phyloP scores from a whole-genome alignment of 2,329 filamentous ascomycete species.

The Madurella fahalii region DNA sequence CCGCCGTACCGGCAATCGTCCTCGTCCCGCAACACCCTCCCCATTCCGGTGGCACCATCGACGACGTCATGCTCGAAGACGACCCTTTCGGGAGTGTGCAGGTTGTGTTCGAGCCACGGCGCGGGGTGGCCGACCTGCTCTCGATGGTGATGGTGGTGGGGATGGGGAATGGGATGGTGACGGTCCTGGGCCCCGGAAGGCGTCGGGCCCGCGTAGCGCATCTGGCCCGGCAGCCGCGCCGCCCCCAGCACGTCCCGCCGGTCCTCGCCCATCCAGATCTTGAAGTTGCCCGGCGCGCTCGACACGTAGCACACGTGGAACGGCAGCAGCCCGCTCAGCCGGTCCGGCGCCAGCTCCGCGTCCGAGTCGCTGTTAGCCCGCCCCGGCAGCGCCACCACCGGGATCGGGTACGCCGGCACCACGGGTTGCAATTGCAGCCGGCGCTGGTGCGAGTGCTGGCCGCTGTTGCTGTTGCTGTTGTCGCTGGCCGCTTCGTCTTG shows the following conservation, averaged over 20 bases:
- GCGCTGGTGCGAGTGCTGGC: too few relatives aligned
- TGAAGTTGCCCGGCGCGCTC: constrained; percentile 34
- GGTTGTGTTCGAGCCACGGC: not conserved
- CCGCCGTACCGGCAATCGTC: constrained; percentile 5
- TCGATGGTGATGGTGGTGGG: not conserved
- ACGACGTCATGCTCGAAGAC: constrained; percentile 22
- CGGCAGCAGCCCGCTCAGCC: constrained; percentile 41
- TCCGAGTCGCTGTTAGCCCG: constrained; percentile 1
- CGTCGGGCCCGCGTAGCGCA: constrained; percentile 24
- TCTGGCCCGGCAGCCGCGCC: constrained; percentile 37
- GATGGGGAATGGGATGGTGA: not conserved
- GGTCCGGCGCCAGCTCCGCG: constrained; percentile 18
- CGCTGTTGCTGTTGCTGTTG: too few relatives aligned
- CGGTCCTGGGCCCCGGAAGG: constrained; percentile 3
- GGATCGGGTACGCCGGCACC: constrained; percentile 26
- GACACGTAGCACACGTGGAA: constrained; percentile 41
- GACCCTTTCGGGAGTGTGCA: constrained; percentile 12
- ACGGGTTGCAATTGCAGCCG: not conserved
- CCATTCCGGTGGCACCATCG: not conserved
- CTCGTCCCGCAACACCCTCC: constrained; percentile 16
- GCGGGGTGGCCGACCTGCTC: too few relatives aligned
- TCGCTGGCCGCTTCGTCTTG: too few relatives aligned
- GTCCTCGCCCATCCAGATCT: constrained; percentile 40
- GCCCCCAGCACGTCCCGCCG: constrained; percentile 42
- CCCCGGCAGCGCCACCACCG: constrained; percentile 27